Conservation (phyloP, 1,139 yeast species). For the Spathaspora sp. region DNA sequence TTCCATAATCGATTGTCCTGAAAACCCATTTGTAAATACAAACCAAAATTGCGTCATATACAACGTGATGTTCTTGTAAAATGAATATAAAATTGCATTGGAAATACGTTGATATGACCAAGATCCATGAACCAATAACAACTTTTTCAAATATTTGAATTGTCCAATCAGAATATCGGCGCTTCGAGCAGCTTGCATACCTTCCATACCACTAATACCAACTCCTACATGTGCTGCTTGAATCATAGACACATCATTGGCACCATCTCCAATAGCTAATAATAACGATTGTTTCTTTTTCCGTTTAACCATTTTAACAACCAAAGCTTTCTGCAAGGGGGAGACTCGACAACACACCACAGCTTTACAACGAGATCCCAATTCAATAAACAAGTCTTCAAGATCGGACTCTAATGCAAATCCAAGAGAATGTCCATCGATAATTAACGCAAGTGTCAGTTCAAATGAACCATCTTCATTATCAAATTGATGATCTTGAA, state of each 20-base stretch:
- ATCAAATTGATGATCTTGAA: constrained; percentile 64
- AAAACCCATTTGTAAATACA: constrained; percentile 86
- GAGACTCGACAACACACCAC: constrained; percentile 95
- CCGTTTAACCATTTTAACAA: constrained; percentile 80
- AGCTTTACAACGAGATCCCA: constrained; percentile 88
- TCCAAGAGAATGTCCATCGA: constrained; percentile 89
- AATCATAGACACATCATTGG: constrained; percentile 98
- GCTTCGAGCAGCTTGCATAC: constrained; percentile 98
- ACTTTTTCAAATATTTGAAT: constrained; percentile 78
- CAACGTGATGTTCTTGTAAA: constrained; percentile 91
- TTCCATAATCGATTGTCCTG: constrained; percentile 95
- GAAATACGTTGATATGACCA: constrained; percentile 97
- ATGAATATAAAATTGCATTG: constrained; percentile 88
- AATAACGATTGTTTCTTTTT: constrained; percentile 63
- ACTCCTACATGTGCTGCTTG: constrained; percentile 98
- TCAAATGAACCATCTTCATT: constrained; percentile 61
- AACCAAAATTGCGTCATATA: constrained; percentile 99
- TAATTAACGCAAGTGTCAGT: constrained; percentile 77
- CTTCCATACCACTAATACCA: constrained; percentile 98
- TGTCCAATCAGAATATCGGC: constrained; percentile 98
- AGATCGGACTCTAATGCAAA: constrained; percentile 81
- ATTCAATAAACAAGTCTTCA: constrained; percentile 73
- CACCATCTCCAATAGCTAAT: constrained; percentile 95
- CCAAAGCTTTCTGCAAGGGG: constrained; percentile 96
- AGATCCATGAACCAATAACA: constrained; percentile 90